Evolutionary conservation across 2,329 filamentous ascomycete genomes (phyloP).

Genomic region (Scolecobasidium constrictum): DNA sequence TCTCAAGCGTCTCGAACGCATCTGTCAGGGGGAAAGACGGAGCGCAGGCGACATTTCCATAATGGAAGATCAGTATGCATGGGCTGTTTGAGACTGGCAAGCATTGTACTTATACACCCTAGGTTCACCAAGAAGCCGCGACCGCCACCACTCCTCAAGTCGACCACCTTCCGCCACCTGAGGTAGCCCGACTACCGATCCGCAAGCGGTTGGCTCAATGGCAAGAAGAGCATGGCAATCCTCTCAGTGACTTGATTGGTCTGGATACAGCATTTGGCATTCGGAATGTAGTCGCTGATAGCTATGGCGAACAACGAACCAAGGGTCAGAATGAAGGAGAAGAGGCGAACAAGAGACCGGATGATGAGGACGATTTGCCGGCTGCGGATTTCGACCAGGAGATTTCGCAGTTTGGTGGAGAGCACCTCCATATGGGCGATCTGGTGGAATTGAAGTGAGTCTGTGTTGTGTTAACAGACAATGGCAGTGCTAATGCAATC

Average conservation of each 20-base stretch:
- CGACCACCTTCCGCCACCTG: no score
- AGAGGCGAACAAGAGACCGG: neutral
- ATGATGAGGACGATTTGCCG: neutral
- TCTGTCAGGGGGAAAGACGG: no score
- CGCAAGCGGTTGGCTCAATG: constrained; percentile 26
- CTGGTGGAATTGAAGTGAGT: constrained; percentile 33
- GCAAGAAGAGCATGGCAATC: constrained; percentile 30
- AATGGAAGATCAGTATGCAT: no score
- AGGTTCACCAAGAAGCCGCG: no score
- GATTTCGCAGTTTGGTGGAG: neutral
- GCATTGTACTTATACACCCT: no score
- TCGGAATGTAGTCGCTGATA: neutral
- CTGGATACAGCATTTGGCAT: constrained; percentile 19
- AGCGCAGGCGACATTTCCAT: no score
- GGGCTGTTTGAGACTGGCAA: no score
- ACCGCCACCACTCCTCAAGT: no score
- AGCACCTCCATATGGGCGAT: constrained; percentile 27
- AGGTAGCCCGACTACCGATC: constrained; percentile 13
- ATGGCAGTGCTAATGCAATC: neutral
- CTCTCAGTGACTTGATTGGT: constrained; percentile 18
- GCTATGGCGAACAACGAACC: neutral
- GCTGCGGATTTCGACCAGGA: neutral
- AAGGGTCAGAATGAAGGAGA: neutral
- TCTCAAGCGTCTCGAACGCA: neutral
- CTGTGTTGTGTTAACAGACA: no score